phyloP scores from a whole-genome alignment of 225 moss, liverwort and hornwort genomes.

The Lunularia cruciata region DNA sequence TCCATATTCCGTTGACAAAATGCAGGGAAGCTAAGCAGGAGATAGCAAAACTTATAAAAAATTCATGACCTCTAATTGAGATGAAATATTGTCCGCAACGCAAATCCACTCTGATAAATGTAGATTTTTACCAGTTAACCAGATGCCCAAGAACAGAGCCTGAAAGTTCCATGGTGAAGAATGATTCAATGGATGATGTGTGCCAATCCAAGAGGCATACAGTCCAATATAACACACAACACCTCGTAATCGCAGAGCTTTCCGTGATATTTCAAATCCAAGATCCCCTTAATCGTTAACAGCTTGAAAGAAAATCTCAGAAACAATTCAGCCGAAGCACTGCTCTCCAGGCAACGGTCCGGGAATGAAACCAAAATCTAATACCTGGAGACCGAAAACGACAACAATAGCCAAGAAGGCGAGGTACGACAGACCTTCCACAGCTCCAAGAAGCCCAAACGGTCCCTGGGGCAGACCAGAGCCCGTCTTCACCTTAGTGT shows the following conservation, averaged over 20 bases:
- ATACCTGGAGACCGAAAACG: constrained; percentile 79
- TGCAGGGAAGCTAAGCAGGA: too few relatives aligned
- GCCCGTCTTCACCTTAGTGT: constrained; percentile 79
- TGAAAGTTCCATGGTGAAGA: too few relatives aligned
- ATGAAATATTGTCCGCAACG: too few relatives aligned
- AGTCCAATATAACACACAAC: too few relatives aligned
- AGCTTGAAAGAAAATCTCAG: background rate
- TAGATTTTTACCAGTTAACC: too few relatives aligned
- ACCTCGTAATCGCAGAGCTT: background rate
- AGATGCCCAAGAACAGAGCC: too few relatives aligned
- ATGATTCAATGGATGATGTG: too few relatives aligned
- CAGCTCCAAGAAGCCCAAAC: constrained; percentile 84
- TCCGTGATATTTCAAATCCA: background rate
- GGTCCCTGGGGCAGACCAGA: constrained; percentile 82
- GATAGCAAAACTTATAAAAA: too few relatives aligned
- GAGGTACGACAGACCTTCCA: constrained; percentile 83
- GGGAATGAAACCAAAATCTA: constrained; percentile 88
- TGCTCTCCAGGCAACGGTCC: constrained; percentile 94
- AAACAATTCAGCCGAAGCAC: constrained; percentile 67
- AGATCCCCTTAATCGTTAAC: background rate
- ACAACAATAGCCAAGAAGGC: constrained; percentile 71
- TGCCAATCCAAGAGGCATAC: too few relatives aligned
- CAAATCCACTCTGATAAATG: too few relatives aligned
- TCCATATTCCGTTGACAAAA: too few relatives aligned
- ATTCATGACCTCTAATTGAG: too few relatives aligned